These are phyloP conservation scores for Basipetospora chlamydospora DNA, from an alignment of 2,329 filamentous ascomycete species.

Conservation along the genomic window DNA sequence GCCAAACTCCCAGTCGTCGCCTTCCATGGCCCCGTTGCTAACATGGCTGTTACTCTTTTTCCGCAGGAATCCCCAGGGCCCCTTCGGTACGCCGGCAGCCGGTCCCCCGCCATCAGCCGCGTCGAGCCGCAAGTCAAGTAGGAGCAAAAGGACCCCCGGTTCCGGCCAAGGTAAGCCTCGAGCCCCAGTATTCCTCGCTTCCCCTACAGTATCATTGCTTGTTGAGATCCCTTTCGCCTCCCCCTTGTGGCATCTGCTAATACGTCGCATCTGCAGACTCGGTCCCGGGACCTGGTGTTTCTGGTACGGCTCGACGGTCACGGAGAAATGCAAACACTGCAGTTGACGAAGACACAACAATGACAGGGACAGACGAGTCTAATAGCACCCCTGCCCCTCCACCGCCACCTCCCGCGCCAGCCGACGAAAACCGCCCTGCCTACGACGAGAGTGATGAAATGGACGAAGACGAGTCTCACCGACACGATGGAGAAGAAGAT, in stretches of 20 bases:
- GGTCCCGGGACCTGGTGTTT: not conserved
- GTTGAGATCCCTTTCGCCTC: no score
- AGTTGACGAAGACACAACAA: conserved; percentile 49
- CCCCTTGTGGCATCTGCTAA: no score
- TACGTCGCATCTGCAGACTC: no score
- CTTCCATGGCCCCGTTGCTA: no score
- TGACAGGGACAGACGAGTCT: conserved; percentile 49
- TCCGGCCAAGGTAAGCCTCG: conserved; percentile 20
- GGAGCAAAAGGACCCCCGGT: conserved; percentile 47
- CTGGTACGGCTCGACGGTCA: conserved; percentile 24
- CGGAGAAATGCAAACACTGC: conserved; percentile 38
- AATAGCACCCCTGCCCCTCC: conserved; percentile 25
- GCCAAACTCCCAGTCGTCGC: no score
- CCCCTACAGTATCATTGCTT: no score
- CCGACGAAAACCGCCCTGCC: conserved; percentile 18
- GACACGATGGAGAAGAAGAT: conserved; percentile 45
- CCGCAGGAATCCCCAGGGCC: no score
- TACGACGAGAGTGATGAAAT: conserved; percentile 32
- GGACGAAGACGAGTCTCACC: conserved; percentile 38
- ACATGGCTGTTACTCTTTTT: no score
- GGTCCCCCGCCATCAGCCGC: conserved; percentile 38
- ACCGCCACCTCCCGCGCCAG: conserved; percentile 25
- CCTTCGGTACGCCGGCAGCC: not conserved
- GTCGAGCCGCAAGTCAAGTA: conserved; percentile 58
- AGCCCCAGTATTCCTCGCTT: no score